Evolutionary conservation across 805 yeast species (phyloP), one percentile per base, ranked within the genome.

Genomic region (Yamadazyma sp.): DNA sequence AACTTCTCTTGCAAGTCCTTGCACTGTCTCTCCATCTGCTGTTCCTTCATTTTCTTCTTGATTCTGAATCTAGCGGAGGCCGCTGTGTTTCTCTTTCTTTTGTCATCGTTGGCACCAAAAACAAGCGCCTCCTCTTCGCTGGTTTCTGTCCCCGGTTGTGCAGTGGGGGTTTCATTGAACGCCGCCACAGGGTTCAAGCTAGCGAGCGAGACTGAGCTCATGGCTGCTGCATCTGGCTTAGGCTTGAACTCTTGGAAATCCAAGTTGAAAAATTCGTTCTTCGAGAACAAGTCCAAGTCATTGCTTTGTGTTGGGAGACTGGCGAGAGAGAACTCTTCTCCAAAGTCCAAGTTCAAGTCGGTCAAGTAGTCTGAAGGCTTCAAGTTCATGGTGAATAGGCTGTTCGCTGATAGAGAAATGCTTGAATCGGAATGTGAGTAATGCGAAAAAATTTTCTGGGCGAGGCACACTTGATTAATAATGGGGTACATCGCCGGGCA

Each of bases 11-110:
- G 80, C 50, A 91, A 70, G 42, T 84, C 90, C 49, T 77, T 76
- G 13, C 90, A 74, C 41, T 74, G 78, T 42, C 80, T 70, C 62
- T 90, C 96, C 80, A 91, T 76, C 57, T 90, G 91, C 63, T 85
- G 93, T 64, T 91, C 97, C 59, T 87, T 84, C 63, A 84, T 54
- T 73, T 91, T 90, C 78, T 86, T 89, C 74, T 87, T 88, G 56
- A 88, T 77, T 47, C 99, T 75, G 70, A 91, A 91, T 43, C 98
- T 72, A 3, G 97, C 97, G 14, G 91, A 80, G 1, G 99, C 98
- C 1, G 93, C 96, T 0, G 96, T 89, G 63, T 89, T 90, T 51
- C 95, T 75, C 47, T 84, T 78, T 45, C 95, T 75, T 63, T 87
- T 91, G 53, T 84, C 93, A 30, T 71, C 73, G 41, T 77, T 80